A percentile compares a stretch with the other conserved stretches of the same genome.
These are phyloP conservation scores for Tolypocladium tropicale DNA, from an alignment of 2,329 filamentous ascomycete species.

Conservation along the genomic window DNA sequence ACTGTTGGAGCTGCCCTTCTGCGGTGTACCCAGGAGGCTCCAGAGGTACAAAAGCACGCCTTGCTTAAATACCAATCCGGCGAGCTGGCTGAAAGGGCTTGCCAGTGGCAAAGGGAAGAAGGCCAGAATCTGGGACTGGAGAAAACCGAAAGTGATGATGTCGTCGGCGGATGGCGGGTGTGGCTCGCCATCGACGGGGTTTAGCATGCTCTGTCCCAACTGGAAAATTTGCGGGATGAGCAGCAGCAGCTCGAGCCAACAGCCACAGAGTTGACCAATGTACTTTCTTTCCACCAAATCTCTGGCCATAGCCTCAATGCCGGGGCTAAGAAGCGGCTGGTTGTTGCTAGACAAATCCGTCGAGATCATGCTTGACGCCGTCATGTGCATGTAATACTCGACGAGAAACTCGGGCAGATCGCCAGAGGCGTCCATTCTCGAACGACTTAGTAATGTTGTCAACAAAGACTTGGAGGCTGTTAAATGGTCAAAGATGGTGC, in stretches of 20 bases:
- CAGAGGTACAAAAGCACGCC: conserved; percentile 32
- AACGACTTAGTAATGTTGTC: conserved; percentile 22
- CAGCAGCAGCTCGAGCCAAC: conserved; percentile 27
- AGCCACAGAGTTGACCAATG: conserved; percentile 25
- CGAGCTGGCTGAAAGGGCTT: conserved; percentile 25
- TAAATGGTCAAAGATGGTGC: conserved; percentile 34
- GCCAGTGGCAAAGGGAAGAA: conserved; percentile 26
- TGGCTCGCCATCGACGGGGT: conserved; percentile 14
- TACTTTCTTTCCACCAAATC: conserved; percentile 19
- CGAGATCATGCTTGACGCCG: conserved; percentile 35
- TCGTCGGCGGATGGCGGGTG: conserved; percentile 25
- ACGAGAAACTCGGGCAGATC: conserved; percentile 33
- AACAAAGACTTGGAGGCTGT: conserved; percentile 32
- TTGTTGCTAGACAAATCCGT: conserved; percentile 20
- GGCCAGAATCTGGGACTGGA: conserved; percentile 29
- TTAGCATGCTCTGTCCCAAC: conserved; percentile 28
- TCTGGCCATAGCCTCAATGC: conserved; percentile 19
- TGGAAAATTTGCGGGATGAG: conserved; percentile 29
- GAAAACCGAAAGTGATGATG: conserved; percentile 30
- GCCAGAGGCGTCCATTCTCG: conserved; percentile 19
- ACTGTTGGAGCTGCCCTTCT: conserved; percentile 8
- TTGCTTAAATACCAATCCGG: conserved; percentile 33
- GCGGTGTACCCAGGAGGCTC: conserved; percentile 21
- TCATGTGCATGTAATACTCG: conserved; percentile 38
- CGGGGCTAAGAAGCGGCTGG: conserved; percentile 18